Evolutionary conservation across 257 asterid species (phyloP).

Genomic region (Solanum microdontum): DNA sequence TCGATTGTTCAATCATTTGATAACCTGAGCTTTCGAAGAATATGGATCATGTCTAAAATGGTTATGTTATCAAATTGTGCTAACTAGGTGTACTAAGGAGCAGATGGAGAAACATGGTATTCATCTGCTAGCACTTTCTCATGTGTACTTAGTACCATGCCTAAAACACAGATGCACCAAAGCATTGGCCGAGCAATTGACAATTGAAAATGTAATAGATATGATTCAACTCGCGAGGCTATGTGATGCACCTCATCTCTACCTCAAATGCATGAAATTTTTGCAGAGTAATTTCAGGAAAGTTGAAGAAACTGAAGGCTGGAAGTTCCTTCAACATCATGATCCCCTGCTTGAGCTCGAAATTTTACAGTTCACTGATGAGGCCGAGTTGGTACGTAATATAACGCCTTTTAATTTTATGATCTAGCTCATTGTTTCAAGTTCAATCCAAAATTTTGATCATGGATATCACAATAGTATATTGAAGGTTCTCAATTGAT

Average conservation of each 20-base stretch:
- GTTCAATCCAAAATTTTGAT: neutral
- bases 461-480: neutral
- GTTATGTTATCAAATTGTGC: slow-evolving; percentile 5
- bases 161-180: slow-evolving; percentile 68
- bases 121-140: slow-evolving; percentile 70
- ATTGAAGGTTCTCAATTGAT: neutral
- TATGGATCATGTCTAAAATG: neutral
- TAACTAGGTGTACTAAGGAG: slow-evolving; percentile 57
- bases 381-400: slow-evolving; percentile 50
- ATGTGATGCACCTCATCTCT: slow-evolving; percentile 81
- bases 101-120: slow-evolving; percentile 68
- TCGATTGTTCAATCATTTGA: neutral
- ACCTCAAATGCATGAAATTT: slow-evolving; percentile 59
- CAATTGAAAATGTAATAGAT: slow-evolving; percentile 53
- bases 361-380: slow-evolving; percentile 63
- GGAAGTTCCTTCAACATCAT: slow-evolving; percentile 65
- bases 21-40: neutral
- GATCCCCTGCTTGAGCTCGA: slow-evolving; percentile 86
- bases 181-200: slow-evolving; percentile 36
- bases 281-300: slow-evolving; percentile 35
- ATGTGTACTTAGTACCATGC: slow-evolving; percentile 59
- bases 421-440: too few relatives aligned
- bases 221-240: slow-evolving; percentile 73
- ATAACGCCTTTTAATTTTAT: too few relatives aligned
- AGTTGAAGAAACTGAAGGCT: slow-evolving; percentile 72